These are phyloP conservation scores for Rhododendron griersonianum DNA, from an alignment of 148 eudicot species.

Conservation along the genomic window DNA sequence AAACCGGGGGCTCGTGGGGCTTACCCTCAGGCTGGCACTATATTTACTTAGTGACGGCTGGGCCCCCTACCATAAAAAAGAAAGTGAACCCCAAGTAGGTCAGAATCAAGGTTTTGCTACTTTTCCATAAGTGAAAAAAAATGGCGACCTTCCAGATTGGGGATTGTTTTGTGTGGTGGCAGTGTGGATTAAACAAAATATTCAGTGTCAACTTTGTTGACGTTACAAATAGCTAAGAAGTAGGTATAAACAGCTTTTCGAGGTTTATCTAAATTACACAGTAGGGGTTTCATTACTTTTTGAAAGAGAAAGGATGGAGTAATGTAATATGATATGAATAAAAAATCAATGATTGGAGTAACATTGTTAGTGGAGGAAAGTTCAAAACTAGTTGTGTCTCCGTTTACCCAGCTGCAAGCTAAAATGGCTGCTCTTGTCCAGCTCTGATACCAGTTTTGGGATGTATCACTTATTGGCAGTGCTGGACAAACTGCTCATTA, in stretches of 20 bases:
- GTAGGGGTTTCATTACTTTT: neutral
- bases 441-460: neutral
- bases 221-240: neutral
- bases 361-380: neutral
- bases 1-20: too few species aligned
- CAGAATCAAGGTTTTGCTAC: neutral
- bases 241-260: neutral
- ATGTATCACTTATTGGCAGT: neutral
- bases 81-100: neutral
- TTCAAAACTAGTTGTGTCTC: neutral
- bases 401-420: neutral
- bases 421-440: neutral
- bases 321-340: neutral
- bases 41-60: too few species aligned
- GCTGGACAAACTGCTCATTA: neutral
- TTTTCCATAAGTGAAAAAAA: neutral
- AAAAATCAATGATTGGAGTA: neutral
- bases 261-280: neutral
- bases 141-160: neutral
- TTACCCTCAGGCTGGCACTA: too few species aligned
- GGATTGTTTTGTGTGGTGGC: neutral
- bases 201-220: neutral
- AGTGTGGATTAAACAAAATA: neutral
- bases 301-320: neutral
- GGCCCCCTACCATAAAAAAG: neutral